A percentile compares a stretch with the other conserved stretches of the same genome.
Conservation (phyloP, 2,329 filamentous ascomycete genomes). For the Gnomoniopsis sp. region DNA sequence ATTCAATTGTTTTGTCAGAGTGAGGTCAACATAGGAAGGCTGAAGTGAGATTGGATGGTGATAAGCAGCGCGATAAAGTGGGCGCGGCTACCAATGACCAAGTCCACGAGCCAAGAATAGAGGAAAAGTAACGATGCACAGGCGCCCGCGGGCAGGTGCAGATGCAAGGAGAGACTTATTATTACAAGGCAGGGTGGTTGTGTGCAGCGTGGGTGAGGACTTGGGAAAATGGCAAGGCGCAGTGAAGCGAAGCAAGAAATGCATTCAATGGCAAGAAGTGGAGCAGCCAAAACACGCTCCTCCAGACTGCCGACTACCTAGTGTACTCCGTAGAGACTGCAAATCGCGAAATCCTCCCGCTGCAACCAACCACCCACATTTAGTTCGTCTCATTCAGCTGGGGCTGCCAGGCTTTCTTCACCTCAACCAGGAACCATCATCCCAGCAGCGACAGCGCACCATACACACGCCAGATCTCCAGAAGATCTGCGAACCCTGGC, state of each 20-base stretch:
- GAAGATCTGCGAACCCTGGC: no score
- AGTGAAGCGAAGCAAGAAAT: neutral
- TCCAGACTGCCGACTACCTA: no score
- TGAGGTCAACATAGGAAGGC: neutral
- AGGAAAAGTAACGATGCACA: neutral
- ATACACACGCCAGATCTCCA: no score
- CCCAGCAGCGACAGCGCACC: no score
- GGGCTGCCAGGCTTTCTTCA: no score
- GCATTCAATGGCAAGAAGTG: no score
- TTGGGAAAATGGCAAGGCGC: neutral
- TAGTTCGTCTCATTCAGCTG: no score
- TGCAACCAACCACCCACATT: no score
- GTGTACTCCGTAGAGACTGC: no score
- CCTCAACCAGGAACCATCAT: no score
- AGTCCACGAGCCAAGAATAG: neutral
- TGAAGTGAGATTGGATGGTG: neutral
- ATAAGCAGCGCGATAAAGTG: neutral
- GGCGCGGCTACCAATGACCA: neutral
- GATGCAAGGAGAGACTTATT: neutral
- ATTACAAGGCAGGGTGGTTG: neutral
- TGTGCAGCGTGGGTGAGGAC: neutral
- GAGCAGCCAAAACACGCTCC: no score
- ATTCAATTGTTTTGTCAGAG: neutral
- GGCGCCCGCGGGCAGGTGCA: neutral
- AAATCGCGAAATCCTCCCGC: no score